Evolutionary conservation across 1,284 basidiomycete genomes (phyloP), one percentile per base, ranked within the genome.

Genomic region (Rhodotorula sp.): DNA sequence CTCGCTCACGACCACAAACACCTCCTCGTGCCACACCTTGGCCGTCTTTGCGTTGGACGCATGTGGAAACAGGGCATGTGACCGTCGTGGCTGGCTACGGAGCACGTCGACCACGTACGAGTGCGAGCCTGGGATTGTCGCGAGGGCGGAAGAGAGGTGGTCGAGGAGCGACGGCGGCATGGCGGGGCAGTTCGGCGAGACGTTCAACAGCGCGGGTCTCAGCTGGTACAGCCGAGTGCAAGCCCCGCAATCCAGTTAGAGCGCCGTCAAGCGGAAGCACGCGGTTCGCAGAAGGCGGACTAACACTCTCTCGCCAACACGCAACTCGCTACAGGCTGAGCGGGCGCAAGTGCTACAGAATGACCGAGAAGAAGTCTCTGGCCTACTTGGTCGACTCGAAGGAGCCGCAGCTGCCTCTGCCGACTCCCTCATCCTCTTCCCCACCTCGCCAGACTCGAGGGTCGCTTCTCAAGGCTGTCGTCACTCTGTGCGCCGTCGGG

Each of bases 31-130:
- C 74, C 86, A 88, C 57, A 87, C 55, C 50, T 81, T 79, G 84
- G 83, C 63, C 88, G 85, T 46, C 65, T 70, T 80, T 86, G 75
- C 78, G 62, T 72, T 73, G 2, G 81, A 80, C 0, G 90, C 87
- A 78, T 90, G 91, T 0, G 89, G 91, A 77, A 87, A 97, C 30
- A 95, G 81, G 10, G 81, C 77, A 1, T 84, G 83, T 2, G 85
- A 84, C 74, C 87, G 85, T 77, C 87, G 86, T 6, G 90, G 88
- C 0, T 87, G 80, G 8, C 90, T 89, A 44, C 87, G 82, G 65
- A 94, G 85, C 69, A 89, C 86, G 72, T 91, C 88, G 54, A 94
- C 69, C 72, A 88, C 87, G 75, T 92, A 87, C 56, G 83, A 82
- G 62, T 90, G 87, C 24, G 85, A 64, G 31, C 80, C 80, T 0